Evolutionary conservation across 1,284 basidiomycete genomes (phyloP).

Genomic region (Austroboletus niveus): DNA sequence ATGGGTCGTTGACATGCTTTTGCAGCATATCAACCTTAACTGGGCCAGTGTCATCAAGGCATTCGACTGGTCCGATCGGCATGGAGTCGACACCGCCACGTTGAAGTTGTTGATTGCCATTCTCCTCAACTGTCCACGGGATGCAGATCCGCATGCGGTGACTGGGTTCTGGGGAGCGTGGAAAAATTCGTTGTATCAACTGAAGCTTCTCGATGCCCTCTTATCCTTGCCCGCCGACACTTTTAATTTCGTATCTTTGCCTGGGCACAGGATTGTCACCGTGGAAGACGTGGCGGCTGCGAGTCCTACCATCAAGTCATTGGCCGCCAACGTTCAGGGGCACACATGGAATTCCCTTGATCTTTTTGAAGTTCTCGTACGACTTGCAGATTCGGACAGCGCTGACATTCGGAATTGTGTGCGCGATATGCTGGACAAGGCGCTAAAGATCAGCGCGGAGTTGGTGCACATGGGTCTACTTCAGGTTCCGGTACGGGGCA

Average conservation of each 20-base stretch:
- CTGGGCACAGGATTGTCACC: slow-evolving; percentile 77
- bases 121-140: slow-evolving; percentile 68
- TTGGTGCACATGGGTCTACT: slow-evolving; percentile 92
- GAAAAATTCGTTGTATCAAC: slow-evolving; percentile 84
- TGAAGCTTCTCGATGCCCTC: slow-evolving; percentile 85
- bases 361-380: slow-evolving; percentile 85
- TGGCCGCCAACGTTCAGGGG: slow-evolving; percentile 83
- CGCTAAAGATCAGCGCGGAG: slow-evolving; percentile 91
- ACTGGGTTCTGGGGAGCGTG: slow-evolving; percentile 81
- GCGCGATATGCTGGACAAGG: slow-evolving; percentile 89
- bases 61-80: slow-evolving; percentile 76
- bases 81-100: slow-evolving; percentile 79
- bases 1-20: slow-evolving; percentile 19
- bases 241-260: slow-evolving; percentile 87
- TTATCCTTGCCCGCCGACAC: slow-evolving; percentile 86
- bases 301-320: slow-evolving; percentile 82
- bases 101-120: slow-evolving; percentile 80
- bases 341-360: slow-evolving; percentile 95
- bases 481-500: slow-evolving; percentile 69
- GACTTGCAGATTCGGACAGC: slow-evolving; percentile 69
- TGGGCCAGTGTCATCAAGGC: slow-evolving; percentile 80
- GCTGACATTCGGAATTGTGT: slow-evolving; percentile 72
- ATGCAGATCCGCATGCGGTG: slow-evolving; percentile 71
- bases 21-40: slow-evolving; percentile 60
- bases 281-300: slow-evolving; percentile 83